A percentile compares a stretch with the other conserved stretches of the same genome.
phyloP scores from a whole-genome alignment of 768 basidiomycete species.

The Lactarius trivialis region DNA sequence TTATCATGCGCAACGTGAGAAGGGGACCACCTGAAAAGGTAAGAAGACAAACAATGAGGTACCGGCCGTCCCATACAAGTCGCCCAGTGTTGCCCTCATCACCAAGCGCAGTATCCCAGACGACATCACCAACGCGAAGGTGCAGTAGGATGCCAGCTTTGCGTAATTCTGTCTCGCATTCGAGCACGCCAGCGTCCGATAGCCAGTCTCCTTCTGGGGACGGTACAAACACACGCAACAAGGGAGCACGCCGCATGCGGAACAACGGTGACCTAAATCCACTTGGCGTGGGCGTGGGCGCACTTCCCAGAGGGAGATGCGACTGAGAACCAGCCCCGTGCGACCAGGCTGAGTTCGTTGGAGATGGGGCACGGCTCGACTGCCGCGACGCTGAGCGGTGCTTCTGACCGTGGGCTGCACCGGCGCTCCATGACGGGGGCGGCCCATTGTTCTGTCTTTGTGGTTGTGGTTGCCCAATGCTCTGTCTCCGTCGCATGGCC shows the following conservation, averaged over 20 bases:
- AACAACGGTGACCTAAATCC: constrained; percentile 66
- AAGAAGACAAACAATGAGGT: constrained; percentile 62
- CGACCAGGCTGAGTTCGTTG: constrained; percentile 42
- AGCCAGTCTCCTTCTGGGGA: constrained; percentile 85
- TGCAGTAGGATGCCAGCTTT: constrained; percentile 57
- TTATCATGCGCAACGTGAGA: neutral
- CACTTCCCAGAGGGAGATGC: constrained; percentile 13
- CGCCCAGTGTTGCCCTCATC: constrained; percentile 84
- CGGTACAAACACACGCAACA: constrained; percentile 77
- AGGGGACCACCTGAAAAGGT: constrained; percentile 9
- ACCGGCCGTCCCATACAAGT: constrained; percentile 84
- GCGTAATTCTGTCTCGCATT: constrained; percentile 76
- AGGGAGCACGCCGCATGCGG: constrained; percentile 62
- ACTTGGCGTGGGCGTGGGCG: constrained; percentile 4
- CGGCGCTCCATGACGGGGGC: constrained; percentile 20
- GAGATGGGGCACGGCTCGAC: constrained; percentile 65
- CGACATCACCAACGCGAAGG: constrained; percentile 70
- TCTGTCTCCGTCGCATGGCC: constrained; percentile 3
- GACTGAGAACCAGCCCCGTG: constrained; percentile 37
- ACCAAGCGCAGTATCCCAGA: constrained; percentile 83
- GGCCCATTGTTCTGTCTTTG: constrained; percentile 11
- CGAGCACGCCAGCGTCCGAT: constrained; percentile 70
- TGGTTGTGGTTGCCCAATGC: constrained; percentile 15
- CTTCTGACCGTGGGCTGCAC: constrained; percentile 14
- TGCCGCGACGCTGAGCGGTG: constrained; percentile 31